Evolutionary conservation across 1,284 basidiomycete genomes (phyloP).

Genomic region (Lignosus rhinocerotis): DNA sequence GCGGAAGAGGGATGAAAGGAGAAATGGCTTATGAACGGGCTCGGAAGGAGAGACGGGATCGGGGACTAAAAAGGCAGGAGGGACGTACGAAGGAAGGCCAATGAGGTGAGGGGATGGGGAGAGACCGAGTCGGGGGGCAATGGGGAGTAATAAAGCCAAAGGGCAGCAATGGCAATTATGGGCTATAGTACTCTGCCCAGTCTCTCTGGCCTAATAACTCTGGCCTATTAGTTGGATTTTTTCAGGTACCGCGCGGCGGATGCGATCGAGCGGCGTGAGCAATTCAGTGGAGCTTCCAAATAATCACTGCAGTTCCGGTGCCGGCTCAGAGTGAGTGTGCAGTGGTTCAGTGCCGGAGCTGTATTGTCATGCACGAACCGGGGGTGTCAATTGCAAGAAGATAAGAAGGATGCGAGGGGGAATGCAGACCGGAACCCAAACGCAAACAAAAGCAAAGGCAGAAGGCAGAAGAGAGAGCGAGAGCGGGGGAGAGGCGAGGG

Average conservation of each 20-base stretch:
- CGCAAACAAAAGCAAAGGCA: background rate
- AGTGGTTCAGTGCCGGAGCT: too few relatives aligned
- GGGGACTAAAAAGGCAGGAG: slow-evolving; percentile 18
- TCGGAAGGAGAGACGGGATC: slow-evolving; percentile 19
- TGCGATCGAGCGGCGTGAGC: slow-evolving; percentile 18
- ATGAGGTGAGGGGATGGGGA: slow-evolving; percentile 12
- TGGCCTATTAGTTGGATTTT: background rate
- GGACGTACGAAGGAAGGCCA: slow-evolving; percentile 14
- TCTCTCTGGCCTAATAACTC: too few relatives aligned
- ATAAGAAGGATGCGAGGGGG: background rate
- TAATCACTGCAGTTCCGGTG: too few relatives aligned
- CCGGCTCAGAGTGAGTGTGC: too few relatives aligned
- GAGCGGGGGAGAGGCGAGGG: background rate
- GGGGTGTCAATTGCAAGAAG: too few relatives aligned
- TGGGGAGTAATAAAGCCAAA: too few relatives aligned
- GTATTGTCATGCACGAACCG: too few relatives aligned
- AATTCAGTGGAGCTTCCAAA: slow-evolving; percentile 14
- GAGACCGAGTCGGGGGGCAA: too few relatives aligned
- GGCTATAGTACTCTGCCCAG: background rate
- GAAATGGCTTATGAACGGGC: slow-evolving; percentile 19
- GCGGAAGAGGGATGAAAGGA: slow-evolving; percentile 18
- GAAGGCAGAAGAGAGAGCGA: too few relatives aligned
- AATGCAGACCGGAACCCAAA: background rate
- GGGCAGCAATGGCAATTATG: too few relatives aligned
- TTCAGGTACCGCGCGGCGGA: slow-evolving; percentile 22